Evolutionary conservation across 2,329 filamentous ascomycete genomes (phyloP), one percentile per base, ranked within the genome.

Genomic region (Thielaviopsis musarum): DNA sequence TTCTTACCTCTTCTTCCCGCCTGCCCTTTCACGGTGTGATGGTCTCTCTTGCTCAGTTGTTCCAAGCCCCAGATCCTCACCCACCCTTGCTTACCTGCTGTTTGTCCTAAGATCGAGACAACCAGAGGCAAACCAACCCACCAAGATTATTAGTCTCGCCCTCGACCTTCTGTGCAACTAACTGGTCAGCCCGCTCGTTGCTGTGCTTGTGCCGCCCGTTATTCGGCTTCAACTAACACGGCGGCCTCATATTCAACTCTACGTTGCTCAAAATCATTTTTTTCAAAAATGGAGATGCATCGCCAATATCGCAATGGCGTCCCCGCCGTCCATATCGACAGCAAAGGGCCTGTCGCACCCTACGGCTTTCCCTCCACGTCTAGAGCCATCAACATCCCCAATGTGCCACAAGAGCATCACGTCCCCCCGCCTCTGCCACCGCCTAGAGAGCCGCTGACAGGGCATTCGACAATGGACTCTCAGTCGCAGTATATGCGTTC

Each of bases 341-440:
- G 59, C 19, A 60, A 60, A 30, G 26, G 38, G 15, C 54, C 60
- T 21, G 28, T 34, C 38, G 28, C 57, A 51, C 28, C 59, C 19
- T 62, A 38, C 34, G 56, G 51, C 48, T 52, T 57, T 13, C 21
- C 24, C 22, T 49, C 58, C 21, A 60, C 59, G 26, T n/a, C 58
- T 19, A 59, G 45, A 30, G 63, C 63, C 30, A 64, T 64, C 59
- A 58, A 62, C 48, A 64, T 64, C 19, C 63, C 63, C 5, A 57
- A 59, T 24, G 38, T 49, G 34, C 51, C 55, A 45, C 57, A 59
- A 55, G 56, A 53, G 26, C 56, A 60, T 21, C 38, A 59, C 10
- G 61, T 61, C 6, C 63, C 63, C 21, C 63, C 61, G 34, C 59
- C 63, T 19, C 54, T 63, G 48, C 63, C 63, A 21, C 63, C 63